Percentiles rank a stretch among this genome's conserved stretches.
Conservation (phyloP, 2,329 filamentous ascomycete species). For the Colletotrichum chlorophyti region DNA sequence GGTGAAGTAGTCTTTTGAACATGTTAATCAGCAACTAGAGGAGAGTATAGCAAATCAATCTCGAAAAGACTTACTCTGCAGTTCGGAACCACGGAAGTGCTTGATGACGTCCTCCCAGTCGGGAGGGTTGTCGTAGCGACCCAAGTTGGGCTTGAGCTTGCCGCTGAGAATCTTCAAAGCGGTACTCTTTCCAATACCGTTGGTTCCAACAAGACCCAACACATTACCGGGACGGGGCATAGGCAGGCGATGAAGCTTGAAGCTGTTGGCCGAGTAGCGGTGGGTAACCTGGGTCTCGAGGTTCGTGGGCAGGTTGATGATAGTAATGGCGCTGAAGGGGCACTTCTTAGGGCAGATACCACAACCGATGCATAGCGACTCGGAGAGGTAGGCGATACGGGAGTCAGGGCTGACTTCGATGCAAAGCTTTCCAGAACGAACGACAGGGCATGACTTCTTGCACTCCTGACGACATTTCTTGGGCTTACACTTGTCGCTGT, state of each 20-base stretch:
- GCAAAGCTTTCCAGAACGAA: conserved; percentile 95
- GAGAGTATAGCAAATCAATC: not conserved
- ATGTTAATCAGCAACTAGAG: conserved; percentile 9
- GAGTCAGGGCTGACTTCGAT: conserved; percentile 91
- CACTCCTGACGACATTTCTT: conserved; percentile 99
- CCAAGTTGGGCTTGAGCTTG: conserved; percentile 98
- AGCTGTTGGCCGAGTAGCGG: conserved; percentile 98
- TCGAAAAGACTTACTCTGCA: conserved; percentile 76
- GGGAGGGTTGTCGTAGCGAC: conserved; percentile 92
- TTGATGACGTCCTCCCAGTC: conserved; percentile 99
- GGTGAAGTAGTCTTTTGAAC: conserved; percentile 84
- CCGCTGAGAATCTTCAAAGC: conserved; percentile 98
- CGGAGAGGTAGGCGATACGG: conserved; percentile 97
- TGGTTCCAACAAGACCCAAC: conserved; percentile 94
- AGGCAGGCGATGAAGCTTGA: conserved; percentile 97
- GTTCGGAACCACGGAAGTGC: conserved; percentile 95
- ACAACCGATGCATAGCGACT: conserved; percentile 94
- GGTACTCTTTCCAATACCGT: conserved; percentile 99
- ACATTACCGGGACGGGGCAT: conserved; percentile 97
- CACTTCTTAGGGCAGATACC: conserved; percentile 99
- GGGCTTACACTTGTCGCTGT: conserved; percentile 79
- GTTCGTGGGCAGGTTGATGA: conserved; percentile 99
- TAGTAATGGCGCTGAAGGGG: conserved; percentile 97
- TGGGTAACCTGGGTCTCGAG: conserved; percentile 98
- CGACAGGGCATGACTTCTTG: conserved; percentile 98